Base-by-base conservation (phyloP, 352 stramenopile species). In the Poterioochromonas sp. region DNA sequence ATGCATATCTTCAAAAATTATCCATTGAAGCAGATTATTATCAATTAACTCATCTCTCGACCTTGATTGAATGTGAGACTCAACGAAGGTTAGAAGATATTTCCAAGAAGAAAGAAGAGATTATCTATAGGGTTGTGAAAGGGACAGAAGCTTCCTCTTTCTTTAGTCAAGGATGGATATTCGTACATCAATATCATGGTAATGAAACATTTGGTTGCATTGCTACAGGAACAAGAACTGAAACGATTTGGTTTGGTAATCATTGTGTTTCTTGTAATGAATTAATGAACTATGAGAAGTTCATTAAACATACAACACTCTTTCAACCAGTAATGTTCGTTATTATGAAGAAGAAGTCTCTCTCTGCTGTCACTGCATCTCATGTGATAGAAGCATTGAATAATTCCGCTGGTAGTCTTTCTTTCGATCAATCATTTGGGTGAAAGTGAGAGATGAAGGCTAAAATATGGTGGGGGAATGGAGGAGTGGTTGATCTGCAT, bases 1-100 rank as follows among this genome's bases (percentile, higher is more conserved):
- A 65, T 32, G 26, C n/a, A 39, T 65, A 65, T 39, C n/a, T 65
- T 35, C 8, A 65, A 32, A 39, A 15, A 39, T 39, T 65, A 65
- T 65, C 26, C 5, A 65, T 65, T 35, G 54, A 65, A 65, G 54
- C 54, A 15, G 54, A 65, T 65, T 65, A 39, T 39, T 65, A 39
- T 39, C 54, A 65, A 39, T 65, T 39, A 39, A 11, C n/a, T 65
- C 5, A 65, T 11, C 54, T 65, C 3, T 26, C 47, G 26, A 26
- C 47, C 26, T 15, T 26, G 15, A 65, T 65, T 35, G 26, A 65
- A 12, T 12, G 34, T 39, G 54, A 35, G 54, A 39, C 5, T n/a
- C n/a, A n/a, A n/a, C n/a, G n/a, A n/a, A n/a, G n/a, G 54, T 29
- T 29, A 65, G 5, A 39, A 12, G 8, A 65, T 29, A 11, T 29